A percentile compares a stretch with the other conserved stretches of the same genome.
Conservation (phyloP, 176 grass and related monocot genomes). For the Puya raimondii region DNA sequence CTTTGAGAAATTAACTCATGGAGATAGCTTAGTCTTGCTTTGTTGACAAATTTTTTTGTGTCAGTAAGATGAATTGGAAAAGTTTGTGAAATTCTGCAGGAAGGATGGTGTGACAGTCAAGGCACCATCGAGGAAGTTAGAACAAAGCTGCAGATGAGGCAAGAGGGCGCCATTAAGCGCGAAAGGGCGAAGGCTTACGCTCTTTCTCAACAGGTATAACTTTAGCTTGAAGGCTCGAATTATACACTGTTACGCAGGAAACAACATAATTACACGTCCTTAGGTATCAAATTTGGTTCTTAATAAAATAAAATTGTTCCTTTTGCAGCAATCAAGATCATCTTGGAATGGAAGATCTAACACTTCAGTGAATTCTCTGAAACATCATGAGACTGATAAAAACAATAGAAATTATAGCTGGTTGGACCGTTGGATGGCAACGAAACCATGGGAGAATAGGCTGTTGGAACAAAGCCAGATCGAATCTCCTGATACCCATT, state of each 20-base stretch:
- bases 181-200: conserved; percentile 69
- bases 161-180: conserved; percentile 64
- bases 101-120: conserved; percentile 74
- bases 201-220: conserved; percentile 52
- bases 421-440: conserved; percentile 64
- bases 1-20: no score
- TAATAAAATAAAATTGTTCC: not conserved
- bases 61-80: not conserved
- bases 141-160: conserved; percentile 71
- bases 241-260: not conserved
- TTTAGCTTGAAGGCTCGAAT: conserved; percentile 9
- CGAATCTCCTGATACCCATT: conserved; percentile 14
- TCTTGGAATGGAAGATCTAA: conserved; percentile 31
- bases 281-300: not conserved
- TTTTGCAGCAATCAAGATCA: conserved; percentile 38
- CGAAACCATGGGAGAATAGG: conserved; percentile 63
- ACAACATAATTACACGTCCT: not conserved
- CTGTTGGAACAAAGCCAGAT: conserved; percentile 23
- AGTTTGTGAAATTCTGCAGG: conserved; percentile 30
- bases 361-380: conserved; percentile 33
- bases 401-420: conserved; percentile 35
- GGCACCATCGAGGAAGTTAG: conserved; percentile 58
- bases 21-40: no score
- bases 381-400: conserved; percentile 27
- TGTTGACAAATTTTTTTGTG: no score